A percentile compares a stretch with the other conserved stretches of the same genome.
phyloP scores from a whole-genome alignment of 257 asterid species.

The Forsythia suspensa region DNA sequence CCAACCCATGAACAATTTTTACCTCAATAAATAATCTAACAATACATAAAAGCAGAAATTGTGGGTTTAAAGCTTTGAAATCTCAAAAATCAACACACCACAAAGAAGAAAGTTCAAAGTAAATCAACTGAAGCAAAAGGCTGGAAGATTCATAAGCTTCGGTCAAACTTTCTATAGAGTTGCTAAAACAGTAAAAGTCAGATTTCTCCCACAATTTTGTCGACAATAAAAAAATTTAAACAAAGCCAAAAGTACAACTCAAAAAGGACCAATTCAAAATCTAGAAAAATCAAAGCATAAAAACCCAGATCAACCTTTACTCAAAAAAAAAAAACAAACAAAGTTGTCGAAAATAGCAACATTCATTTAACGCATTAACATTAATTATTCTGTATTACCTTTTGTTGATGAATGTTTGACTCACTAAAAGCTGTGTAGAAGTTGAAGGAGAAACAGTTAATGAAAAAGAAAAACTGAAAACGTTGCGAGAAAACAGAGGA shows the following conservation, averaged over 20 bases:
- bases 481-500: slow-evolving; percentile 10
- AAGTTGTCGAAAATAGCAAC: neutral
- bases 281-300: slow-evolving; percentile 8
- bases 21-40: neutral
- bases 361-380: slow-evolving; percentile 2
- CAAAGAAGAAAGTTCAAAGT: slow-evolving; percentile 9
- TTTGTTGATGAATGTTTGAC: neutral
- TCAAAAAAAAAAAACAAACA: neutral
- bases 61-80: slow-evolving; percentile 17
- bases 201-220: neutral
- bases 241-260: neutral
- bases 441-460: slow-evolving; percentile 31
- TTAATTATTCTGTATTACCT: slow-evolving; percentile 20
- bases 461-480: neutral
- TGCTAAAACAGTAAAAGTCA: neutral
- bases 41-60: neutral
- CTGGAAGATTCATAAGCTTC: slow-evolving; percentile 19
- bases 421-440: slow-evolving; percentile 3
- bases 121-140: slow-evolving; percentile 14
- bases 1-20: slow-evolving; percentile 3
- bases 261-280: slow-evolving; percentile 10
- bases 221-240: neutral
- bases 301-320: slow-evolving; percentile 27
- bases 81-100: neutral
- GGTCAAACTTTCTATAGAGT: slow-evolving; percentile 23